These are phyloP conservation scores for Leersia perrieri DNA, from an alignment of 176 grass and related monocot genomes.

Conservation along the genomic window DNA sequence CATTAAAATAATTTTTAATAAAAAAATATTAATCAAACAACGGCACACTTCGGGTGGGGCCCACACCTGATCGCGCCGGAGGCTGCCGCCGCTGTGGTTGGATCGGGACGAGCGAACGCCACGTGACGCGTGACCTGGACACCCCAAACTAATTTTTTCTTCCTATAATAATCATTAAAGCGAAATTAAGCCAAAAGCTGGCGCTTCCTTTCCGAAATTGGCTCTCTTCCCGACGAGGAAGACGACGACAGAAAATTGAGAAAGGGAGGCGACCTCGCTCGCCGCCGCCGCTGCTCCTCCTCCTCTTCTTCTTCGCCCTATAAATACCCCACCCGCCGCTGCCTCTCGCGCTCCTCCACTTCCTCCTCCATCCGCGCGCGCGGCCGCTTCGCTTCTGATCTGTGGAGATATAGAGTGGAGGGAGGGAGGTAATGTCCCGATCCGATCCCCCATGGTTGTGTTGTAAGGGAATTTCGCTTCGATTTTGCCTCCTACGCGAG, in stretches of 20 bases:
- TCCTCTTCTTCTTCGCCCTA: background rate
- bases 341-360: background rate
- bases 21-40: too few relatives aligned
- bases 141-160: too few relatives aligned
- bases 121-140: background rate
- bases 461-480: background rate
- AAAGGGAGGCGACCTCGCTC: background rate
- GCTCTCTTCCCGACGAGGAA: background rate
- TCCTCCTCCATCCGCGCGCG: background rate
- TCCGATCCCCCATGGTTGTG: background rate
- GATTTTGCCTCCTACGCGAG: background rate
- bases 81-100: background rate
- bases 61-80: too few relatives aligned
- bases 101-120: background rate
- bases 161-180: too few relatives aligned
- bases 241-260: too few relatives aligned
- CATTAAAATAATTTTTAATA: too few relatives aligned
- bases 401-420: too few relatives aligned
- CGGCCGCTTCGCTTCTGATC: too few relatives aligned
- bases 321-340: constrained; percentile 4
- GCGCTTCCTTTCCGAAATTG: background rate
- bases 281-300: background rate
- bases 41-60: too few relatives aligned
- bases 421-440: constrained; percentile 1
- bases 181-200: background rate